phyloP scores from a whole-genome alignment of 139 green algal species.

The Chlamydomonas incerta region DNA sequence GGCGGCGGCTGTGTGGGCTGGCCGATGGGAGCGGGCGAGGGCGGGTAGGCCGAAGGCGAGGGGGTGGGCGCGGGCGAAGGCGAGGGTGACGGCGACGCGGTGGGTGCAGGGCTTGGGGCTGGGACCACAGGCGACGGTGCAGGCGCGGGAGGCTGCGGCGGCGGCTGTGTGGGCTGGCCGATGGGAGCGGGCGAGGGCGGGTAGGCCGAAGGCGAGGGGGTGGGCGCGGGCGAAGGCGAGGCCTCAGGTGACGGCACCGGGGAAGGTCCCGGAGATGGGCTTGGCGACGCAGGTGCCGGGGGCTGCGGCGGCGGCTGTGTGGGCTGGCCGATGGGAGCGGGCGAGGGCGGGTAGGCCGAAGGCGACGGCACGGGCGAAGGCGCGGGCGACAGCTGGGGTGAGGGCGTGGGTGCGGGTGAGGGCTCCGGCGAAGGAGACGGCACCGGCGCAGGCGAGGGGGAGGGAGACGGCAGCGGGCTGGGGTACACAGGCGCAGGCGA shows the following conservation, averaged over 20 bases:
- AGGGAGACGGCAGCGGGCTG: too few relatives aligned
- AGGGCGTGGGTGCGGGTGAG: not conserved
- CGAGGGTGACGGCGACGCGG: not conserved
- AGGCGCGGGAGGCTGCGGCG: not conserved
- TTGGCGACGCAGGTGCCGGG: not conserved
- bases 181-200: not conserved
- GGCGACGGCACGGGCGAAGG: too few relatives aligned
- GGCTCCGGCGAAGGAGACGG: too few relatives aligned
- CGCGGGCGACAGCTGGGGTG: not conserved
- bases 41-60: not conserved
- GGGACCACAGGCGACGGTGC: not conserved
- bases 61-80: too few relatives aligned
- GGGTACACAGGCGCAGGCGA: not conserved
- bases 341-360: not conserved
- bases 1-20: not conserved
- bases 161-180: too few relatives aligned
- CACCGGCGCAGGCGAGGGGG: too few relatives aligned
- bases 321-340: not conserved
- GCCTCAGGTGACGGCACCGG: not conserved
- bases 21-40: not conserved
- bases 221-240: not conserved
- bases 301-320: not conserved
- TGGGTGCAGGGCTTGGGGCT: not conserved
- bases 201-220: not conserved
- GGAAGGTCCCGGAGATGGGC: too few relatives aligned